phyloP scores from a whole-genome alignment of 257 asterid genomes.

The Nicotiana tabacum region DNA sequence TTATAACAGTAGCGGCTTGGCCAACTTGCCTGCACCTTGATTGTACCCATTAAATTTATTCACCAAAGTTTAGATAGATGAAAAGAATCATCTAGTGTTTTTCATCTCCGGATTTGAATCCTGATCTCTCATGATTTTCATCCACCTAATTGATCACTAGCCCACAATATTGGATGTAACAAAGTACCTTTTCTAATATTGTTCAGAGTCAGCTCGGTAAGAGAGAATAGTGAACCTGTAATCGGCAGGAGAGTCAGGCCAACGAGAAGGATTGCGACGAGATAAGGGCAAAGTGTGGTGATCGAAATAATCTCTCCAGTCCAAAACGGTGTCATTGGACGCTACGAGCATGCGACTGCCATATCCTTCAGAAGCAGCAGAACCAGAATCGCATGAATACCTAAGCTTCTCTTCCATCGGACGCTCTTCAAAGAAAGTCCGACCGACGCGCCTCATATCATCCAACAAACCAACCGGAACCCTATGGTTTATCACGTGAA shows the following conservation, averaged over 20 bases:
- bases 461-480: conserved; percentile 45
- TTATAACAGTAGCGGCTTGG: background rate
- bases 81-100: too few relatives aligned
- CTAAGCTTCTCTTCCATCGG: conserved; percentile 52
- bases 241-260: conserved; percentile 69
- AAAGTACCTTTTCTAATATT: background rate
- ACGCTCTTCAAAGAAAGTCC: conserved; percentile 59
- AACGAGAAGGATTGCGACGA: conserved; percentile 55
- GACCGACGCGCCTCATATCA: conserved; percentile 48
- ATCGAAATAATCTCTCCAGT: conserved; percentile 93
- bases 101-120: background rate
- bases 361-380: conserved; percentile 89
- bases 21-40: background rate
- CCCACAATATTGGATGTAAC: background rate
- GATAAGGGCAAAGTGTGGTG: conserved; percentile 80
- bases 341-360: conserved; percentile 84
- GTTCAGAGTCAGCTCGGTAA: background rate
- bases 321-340: conserved; percentile 65
- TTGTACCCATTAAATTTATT: background rate
- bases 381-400: conserved; percentile 54
- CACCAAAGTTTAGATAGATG: background rate
- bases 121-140: background rate
- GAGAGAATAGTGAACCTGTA: conserved; percentile 45
- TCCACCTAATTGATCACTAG: background rate
- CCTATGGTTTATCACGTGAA: conserved; percentile 73